Evolutionary conservation across 2,329 filamentous ascomycete species (phyloP).

Genomic region (Curvularia spicifera): DNA sequence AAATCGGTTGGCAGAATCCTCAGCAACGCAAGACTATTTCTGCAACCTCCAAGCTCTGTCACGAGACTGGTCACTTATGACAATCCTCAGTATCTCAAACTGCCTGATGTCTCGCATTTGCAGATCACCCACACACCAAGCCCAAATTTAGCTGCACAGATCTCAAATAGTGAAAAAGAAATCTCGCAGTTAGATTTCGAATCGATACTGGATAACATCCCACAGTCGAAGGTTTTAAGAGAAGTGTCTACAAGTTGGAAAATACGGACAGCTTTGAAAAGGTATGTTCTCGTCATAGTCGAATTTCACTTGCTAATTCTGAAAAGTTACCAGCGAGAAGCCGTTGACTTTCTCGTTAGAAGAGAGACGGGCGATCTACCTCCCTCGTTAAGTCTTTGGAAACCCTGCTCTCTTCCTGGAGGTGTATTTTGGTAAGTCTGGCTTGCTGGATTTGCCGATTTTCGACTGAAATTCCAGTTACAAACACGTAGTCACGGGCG

Average conservation of each 20-base stretch:
- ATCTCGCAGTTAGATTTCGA: constrained; percentile 8
- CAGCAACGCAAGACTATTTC: constrained; percentile 3
- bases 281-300: neutral
- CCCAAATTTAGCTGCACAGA: neutral
- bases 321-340: constrained; percentile 22
- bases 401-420: neutral
- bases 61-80: constrained; percentile 4
- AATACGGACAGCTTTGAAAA: constrained; percentile 8
- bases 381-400: constrained; percentile 14
- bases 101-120: constrained; percentile 10
- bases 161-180: neutral
- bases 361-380: constrained; percentile 14
- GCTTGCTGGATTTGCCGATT: too few species aligned
- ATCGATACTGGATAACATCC: constrained; percentile 5
- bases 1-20: neutral
- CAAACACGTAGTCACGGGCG: constrained; percentile 74
- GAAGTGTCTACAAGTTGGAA: constrained; percentile 1
- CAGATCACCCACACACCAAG: neutral
- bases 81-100: constrained; percentile 17
- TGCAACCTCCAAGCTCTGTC: constrained; percentile 6
- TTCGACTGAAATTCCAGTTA: constrained; percentile 8
- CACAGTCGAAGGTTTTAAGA: constrained; percentile 2
- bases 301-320: neutral
- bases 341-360: constrained; percentile 19
- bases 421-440: constrained; percentile 1